Base-by-base conservation (phyloP, 2,329 filamentous ascomycete genomes). In the Pseudogymnoascus sp. region DNA sequence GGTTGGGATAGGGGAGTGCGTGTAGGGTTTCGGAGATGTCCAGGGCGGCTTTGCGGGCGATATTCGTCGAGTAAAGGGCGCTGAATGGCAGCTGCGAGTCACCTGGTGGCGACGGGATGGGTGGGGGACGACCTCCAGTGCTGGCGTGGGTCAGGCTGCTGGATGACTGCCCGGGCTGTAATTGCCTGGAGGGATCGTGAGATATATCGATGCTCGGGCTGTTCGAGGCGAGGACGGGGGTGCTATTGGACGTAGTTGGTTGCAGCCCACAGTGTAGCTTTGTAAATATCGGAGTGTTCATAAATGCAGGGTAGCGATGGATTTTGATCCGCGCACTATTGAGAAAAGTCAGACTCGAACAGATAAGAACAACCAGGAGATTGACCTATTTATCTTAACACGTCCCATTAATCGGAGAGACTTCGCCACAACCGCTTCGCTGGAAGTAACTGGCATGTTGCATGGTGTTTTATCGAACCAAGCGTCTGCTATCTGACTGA, bases 241-340 rank as follows among this genome's bases (percentile, higher is more conserved):
- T 12, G 59, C 66, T 50, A 46, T 69, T 5, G 72, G 70, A 18
- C 50, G 68, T 62, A 31, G 70, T 72, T 36, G 73, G 71, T 62
- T 74, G 73, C 12, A 82, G 74, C 63, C 82, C 80, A 69, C 80
- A 83, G 66, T 82, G 78, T 62, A 78, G 80, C 28, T 75, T 75
- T 0, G 75, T 73, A 68, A 83, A 83, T 18, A 82, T 74, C 2
- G 80, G 79, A 5, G 78, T 71, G 65, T 82, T 80, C 50, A 75
- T 78, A 69, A 83, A 83, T 7, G 81, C 81, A 65, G 76, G 78
- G 68, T 81, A 82, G 1, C 81, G 77, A 66, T 83, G 80, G 2
- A 82, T 68, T 67, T 82, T 82, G 66, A 82, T 81, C 12, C 79
- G 73, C 10, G 80, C 79, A 69, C 80, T 82, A 23, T 36, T 37